phyloP scores from a whole-genome alignment of 164 flowering plant genomes.

The Vitis amurensis region DNA sequence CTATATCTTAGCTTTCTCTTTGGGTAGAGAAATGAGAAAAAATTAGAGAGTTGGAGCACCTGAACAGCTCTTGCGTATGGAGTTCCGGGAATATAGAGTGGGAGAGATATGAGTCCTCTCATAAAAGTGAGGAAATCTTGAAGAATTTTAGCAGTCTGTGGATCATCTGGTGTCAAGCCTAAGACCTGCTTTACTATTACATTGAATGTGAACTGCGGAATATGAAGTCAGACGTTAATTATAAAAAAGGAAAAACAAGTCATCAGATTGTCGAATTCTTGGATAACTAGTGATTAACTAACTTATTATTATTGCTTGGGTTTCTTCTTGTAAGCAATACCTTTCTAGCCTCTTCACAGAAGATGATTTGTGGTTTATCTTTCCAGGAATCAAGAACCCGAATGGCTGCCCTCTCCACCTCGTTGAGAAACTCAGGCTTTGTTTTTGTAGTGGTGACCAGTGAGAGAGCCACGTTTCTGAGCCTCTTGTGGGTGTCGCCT shows the following conservation, averaged over 20 bases:
- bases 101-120: constrained; percentile 60
- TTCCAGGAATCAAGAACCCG: constrained; percentile 49
- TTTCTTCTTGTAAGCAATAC: constrained; percentile 12
- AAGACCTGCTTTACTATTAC: constrained; percentile 65
- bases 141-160: constrained; percentile 41
- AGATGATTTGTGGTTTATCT: constrained; percentile 31
- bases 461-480: constrained; percentile 49
- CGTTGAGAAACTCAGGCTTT: constrained; percentile 43
- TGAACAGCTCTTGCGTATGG: constrained; percentile 56
- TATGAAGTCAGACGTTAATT: too few relatives aligned
- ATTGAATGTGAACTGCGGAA: constrained; percentile 59
- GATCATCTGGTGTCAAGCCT: constrained; percentile 52
- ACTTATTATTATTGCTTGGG: too few relatives aligned
- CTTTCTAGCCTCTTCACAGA: constrained; percentile 62
- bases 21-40: neutral
- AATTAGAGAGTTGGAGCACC: constrained; percentile 16
- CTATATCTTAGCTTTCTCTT: too few relatives aligned
- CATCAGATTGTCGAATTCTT: too few relatives aligned
- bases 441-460: constrained; percentile 44
- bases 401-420: constrained; percentile 39
- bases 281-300: too few relatives aligned
- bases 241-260: neutral
- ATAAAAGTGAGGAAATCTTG: constrained; percentile 59
- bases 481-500: constrained; percentile 56
- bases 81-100: constrained; percentile 57